Conservation (phyloP, 352 stramenopile species). For the Lagenidium sp. region DNA sequence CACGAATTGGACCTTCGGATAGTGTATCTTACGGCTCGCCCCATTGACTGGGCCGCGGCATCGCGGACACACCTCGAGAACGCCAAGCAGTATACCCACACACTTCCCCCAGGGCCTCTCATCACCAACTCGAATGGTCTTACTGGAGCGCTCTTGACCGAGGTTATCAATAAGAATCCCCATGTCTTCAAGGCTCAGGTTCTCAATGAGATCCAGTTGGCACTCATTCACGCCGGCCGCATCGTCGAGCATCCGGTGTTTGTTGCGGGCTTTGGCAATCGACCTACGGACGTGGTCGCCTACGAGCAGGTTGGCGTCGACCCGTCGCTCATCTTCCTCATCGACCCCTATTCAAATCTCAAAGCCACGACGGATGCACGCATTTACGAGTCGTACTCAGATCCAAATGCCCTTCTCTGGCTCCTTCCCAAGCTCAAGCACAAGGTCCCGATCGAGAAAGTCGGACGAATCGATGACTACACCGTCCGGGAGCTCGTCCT, state of each 20-base stretch:
- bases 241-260: constrained; percentile 68
- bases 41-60: constrained; percentile 67
- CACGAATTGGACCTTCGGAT: constrained; percentile 66
- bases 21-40: constrained; percentile 72
- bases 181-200: constrained; percentile 80
- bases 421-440: constrained; percentile 74
- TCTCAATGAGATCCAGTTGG: constrained; percentile 74
- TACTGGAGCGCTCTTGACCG: constrained; percentile 65
- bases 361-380: constrained; percentile 44
- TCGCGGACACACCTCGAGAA: constrained; percentile 72
- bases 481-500: constrained; percentile 69
- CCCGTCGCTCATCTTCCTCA: constrained; percentile 65
- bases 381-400: constrained; percentile 76
- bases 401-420: constrained; percentile 75
- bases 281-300: constrained; percentile 69
- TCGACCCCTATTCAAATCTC: constrained; percentile 74
- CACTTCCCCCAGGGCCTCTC: constrained; percentile 53
- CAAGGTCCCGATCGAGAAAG: constrained; percentile 71
- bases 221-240: constrained; percentile 67
- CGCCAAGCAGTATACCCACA: constrained; percentile 43
- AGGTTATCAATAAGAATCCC: constrained; percentile 84
- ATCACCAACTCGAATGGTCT: constrained; percentile 79
- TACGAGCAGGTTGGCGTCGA: constrained; percentile 75
- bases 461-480: constrained; percentile 71
- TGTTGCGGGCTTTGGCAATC: constrained; percentile 81